These are phyloP conservation scores for Solanum peruvianum DNA, from an alignment of 257 asterid genomes.

Conservation along the genomic window DNA sequence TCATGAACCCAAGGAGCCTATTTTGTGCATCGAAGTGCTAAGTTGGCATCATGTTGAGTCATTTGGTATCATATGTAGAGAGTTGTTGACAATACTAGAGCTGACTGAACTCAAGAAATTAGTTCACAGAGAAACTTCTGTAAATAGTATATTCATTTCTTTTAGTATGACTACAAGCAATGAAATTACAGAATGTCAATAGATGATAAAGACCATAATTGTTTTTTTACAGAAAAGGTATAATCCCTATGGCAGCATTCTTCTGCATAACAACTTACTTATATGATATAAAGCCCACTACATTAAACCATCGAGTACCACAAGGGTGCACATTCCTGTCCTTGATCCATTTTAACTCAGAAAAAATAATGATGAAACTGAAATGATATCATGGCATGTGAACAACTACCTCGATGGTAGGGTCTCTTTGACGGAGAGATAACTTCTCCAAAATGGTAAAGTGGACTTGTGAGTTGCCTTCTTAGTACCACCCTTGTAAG, in stretches of 20 bases:
- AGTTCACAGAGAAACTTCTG: neutral
- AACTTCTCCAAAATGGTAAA: conserved; percentile 66
- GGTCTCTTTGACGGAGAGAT: conserved; percentile 72
- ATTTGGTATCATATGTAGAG: neutral
- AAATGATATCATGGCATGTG: neutral
- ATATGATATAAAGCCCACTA: neutral
- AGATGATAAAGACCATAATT: neutral
- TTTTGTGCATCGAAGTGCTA: neutral
- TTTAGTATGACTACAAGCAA: neutral
- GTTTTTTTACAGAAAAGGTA: neutral
- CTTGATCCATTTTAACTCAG: neutral
- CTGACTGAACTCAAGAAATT: neutral
- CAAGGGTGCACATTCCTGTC: neutral
- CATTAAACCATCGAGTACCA: neutral
- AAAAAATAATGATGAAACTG: neutral
- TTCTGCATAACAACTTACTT: neutral
- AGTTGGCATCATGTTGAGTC: neutral
- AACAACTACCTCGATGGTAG: conserved; percentile 70
- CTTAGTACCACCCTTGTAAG: conserved; percentile 79
- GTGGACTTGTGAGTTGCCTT: conserved; percentile 84
- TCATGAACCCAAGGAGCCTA: neutral
- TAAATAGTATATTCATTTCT: neutral
- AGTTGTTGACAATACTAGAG: neutral
- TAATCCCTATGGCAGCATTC: neutral
- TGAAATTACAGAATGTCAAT: neutral